A percentile compares a stretch with the other conserved stretches of the same genome.
phyloP scores from a whole-genome alignment of 148 eudicot genomes.

The Chenopodium formosanum region DNA sequence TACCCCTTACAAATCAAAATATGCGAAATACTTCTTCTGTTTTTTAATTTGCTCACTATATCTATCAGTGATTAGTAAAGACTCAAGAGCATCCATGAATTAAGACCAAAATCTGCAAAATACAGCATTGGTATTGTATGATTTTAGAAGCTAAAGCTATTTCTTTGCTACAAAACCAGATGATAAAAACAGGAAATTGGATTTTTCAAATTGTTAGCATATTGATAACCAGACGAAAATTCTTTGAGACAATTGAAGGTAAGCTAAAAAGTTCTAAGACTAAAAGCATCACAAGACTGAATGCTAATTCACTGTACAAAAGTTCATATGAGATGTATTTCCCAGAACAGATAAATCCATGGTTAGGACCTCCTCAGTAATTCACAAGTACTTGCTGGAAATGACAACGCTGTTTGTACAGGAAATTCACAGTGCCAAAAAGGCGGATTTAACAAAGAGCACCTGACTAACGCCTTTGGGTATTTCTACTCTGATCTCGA shows the following conservation, averaged over 20 bases:
- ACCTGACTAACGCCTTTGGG: conserved; percentile 1
- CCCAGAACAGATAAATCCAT: conserved; percentile 6
- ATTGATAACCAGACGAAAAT: background rate
- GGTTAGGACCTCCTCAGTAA: background rate
- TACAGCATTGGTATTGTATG: too few relatives aligned
- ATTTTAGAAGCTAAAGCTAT: too few relatives aligned
- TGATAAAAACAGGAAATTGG: too few relatives aligned
- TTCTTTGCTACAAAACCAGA: too few relatives aligned
- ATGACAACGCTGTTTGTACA: conserved; percentile 13
- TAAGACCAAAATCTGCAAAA: too few relatives aligned
- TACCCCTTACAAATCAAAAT: too few relatives aligned
- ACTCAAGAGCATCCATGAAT: too few relatives aligned
- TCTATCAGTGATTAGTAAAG: too few relatives aligned
- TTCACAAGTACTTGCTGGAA: background rate
- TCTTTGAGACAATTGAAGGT: background rate
- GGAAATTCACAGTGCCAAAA: background rate
- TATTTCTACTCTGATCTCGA: background rate
- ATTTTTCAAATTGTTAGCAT: background rate
- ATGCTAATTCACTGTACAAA: conserved; percentile 3
- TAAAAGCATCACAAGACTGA: background rate
- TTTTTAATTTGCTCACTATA: too few relatives aligned
- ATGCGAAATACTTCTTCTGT: too few relatives aligned
- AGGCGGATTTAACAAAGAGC: background rate
- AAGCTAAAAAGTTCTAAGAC: conserved; percentile 2
- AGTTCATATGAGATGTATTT: background rate